phyloP scores from a whole-genome alignment of 2,329 filamentous ascomycete species.

The Emergomyces africanus region DNA sequence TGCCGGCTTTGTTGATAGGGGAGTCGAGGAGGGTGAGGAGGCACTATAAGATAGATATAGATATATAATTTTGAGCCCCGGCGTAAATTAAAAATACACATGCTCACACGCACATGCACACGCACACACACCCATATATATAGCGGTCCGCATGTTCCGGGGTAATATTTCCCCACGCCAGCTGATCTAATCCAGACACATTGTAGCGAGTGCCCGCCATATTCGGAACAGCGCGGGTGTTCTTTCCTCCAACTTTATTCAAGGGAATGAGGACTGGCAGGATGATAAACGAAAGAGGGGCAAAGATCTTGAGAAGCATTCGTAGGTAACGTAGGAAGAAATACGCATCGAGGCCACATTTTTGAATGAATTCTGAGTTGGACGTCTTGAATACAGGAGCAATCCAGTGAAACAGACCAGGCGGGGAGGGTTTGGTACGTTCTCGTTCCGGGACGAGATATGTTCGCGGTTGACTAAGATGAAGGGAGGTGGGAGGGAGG shows the following conservation, averaged over 20 bases:
- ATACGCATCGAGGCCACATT: constrained; percentile 92
- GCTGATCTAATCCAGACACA: constrained; percentile 60
- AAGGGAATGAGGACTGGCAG: constrained; percentile 77
- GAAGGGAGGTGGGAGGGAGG: constrained; percentile 20
- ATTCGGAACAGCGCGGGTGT: constrained; percentile 35
- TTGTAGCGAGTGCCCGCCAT: constrained; percentile 29
- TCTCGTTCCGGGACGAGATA: constrained; percentile 78
- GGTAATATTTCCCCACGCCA: constrained; percentile 80
- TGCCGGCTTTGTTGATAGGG: constrained; percentile 95
- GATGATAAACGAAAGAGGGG: constrained; percentile 65
- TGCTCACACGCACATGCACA: too few relatives aligned
- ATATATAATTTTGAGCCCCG: background rate
- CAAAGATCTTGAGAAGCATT: constrained; percentile 79
- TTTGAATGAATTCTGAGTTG: constrained; percentile 78
- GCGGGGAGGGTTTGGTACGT: constrained; percentile 61
- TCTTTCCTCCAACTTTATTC: constrained; percentile 61
- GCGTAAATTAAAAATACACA: background rate
- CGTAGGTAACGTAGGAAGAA: constrained; percentile 90
- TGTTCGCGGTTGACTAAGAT: constrained; percentile 66
- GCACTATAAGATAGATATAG: constrained; percentile 47
- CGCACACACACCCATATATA: background rate
- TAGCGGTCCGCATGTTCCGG: constrained; percentile 54
- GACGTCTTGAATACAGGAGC: constrained; percentile 51
- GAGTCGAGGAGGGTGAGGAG: constrained; percentile 94
- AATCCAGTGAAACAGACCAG: constrained; percentile 42